These are phyloP conservation scores for Silene latifolia DNA, from an alignment of 148 eudicot species.

Conservation along the genomic window DNA sequence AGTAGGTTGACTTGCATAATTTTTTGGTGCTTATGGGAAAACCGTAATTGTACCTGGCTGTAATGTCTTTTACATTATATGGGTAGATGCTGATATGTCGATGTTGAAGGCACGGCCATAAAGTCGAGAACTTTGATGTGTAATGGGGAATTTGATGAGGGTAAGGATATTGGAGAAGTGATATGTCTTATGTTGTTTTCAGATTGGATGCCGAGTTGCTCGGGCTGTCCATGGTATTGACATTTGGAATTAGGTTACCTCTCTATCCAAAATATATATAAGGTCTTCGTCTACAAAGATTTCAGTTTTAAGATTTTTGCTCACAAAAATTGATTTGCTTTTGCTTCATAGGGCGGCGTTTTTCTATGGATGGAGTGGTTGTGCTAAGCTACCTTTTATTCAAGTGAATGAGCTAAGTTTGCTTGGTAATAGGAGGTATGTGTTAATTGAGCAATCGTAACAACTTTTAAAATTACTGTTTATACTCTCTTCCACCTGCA, in stretches of 20 bases:
- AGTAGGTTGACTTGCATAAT: background rate
- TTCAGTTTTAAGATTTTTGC: constrained; percentile 17
- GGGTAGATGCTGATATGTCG: background rate
- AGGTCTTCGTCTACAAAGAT: constrained; percentile 17
- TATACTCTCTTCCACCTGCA: background rate
- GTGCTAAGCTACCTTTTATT: constrained; percentile 26
- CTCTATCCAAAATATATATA: constrained; percentile 25
- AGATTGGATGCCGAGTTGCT: constrained; percentile 30
- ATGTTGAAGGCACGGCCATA: background rate
- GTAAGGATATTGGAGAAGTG: background rate
- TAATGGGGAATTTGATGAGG: background rate
- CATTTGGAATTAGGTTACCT: constrained; percentile 30
- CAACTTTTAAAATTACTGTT: background rate
- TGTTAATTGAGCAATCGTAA: background rate
- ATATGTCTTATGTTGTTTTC: constrained; percentile 16
- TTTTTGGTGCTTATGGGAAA: background rate
- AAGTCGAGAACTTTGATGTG: constrained; percentile 11
- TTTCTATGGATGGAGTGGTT: constrained; percentile 30
- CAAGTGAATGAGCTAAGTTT: constrained; percentile 25
- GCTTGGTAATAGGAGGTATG: constrained; percentile 42
- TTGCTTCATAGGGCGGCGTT: constrained; percentile 25
- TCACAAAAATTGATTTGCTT: constrained; percentile 11
- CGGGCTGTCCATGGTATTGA: constrained; percentile 39
- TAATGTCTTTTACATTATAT: background rate
- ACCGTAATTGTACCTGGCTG: background rate